These are phyloP conservation scores for Penicillium frequentans DNA, from an alignment of 2,329 filamentous ascomycete genomes.

Conservation along the genomic window DNA sequence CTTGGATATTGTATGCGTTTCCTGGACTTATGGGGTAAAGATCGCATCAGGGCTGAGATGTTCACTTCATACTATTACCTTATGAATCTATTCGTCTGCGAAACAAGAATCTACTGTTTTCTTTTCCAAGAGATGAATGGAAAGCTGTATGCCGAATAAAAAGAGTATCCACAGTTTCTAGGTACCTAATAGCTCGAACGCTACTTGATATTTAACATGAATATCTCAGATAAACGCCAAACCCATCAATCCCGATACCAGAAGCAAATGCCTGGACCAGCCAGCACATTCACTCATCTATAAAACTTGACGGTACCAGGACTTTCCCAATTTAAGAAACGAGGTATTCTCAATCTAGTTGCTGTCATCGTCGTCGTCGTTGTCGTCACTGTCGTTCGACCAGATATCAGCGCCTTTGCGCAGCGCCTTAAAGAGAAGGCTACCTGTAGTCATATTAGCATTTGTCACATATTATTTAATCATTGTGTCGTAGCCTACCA, in stretches of 20 bases:
- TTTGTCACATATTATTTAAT: not conserved
- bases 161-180: too few relatives aligned
- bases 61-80: too few relatives aligned
- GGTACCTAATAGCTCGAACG: not conserved
- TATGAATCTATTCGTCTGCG: too few relatives aligned
- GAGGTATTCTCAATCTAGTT: not conserved
- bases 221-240: not conserved
- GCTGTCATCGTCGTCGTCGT: not conserved
- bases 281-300: not conserved
- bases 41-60: too few relatives aligned
- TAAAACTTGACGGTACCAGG: not conserved
- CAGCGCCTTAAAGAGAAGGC: not conserved
- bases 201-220: not conserved
- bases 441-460: not conserved
- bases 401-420: not conserved
- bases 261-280: not conserved
- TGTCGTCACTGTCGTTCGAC: not conserved
- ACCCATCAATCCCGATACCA: not conserved
- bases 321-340: not conserved
- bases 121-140: too few relatives aligned
- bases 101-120: too few relatives aligned
- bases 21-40: too few relatives aligned
- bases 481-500: not conserved
- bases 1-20: too few relatives aligned
- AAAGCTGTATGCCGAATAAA: too few relatives aligned